These are phyloP conservation scores for Gracilaria caudata DNA, from an alignment of 23 red algal species.

Conservation along the genomic window DNA sequence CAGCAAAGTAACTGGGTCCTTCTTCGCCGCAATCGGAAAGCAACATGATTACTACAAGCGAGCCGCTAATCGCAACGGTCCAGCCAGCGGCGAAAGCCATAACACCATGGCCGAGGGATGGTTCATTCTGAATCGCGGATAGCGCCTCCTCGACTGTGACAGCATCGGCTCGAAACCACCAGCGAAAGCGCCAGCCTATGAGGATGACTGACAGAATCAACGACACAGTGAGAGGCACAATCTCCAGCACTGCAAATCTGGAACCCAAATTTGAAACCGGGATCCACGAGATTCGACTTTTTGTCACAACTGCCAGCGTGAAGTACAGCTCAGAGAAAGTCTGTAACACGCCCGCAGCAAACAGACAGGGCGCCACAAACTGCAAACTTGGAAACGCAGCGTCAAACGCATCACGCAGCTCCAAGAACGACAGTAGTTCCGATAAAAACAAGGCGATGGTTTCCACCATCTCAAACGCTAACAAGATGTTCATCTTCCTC, in stretches of 20 bases:
- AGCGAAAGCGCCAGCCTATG: constrained; percentile 39
- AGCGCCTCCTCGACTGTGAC: neutral
- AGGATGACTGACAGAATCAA: neutral
- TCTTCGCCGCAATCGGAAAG: constrained; percentile 46
- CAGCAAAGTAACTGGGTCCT: constrained; percentile 36
- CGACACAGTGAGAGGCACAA: constrained; percentile 12
- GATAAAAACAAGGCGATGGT: neutral
- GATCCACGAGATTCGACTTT: constrained; percentile 41
- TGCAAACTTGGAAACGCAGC: neutral
- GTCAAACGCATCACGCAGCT: constrained; percentile 9
- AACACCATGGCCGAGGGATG: constrained; percentile 10
- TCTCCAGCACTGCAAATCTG: neutral
- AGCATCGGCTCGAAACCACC: constrained; percentile 25
- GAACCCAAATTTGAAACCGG: constrained; percentile 18
- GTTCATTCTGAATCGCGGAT: constrained; percentile 1
- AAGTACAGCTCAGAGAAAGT: constrained; percentile 19
- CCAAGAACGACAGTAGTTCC: constrained; percentile 34
- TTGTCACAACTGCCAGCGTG: constrained; percentile 39
- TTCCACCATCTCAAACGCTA: constrained; percentile 24
- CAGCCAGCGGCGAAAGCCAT: constrained; percentile 41
- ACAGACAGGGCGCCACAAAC: constrained; percentile 37
- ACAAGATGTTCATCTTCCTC: constrained; percentile 39
- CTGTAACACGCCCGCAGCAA: constrained; percentile 34
- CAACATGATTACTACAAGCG: constrained; percentile 16
- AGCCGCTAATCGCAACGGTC: constrained; percentile 16